Evolutionary conservation across 495 filamentous ascomycete species (phyloP).

Genomic region (Pyrenula massariospora): DNA sequence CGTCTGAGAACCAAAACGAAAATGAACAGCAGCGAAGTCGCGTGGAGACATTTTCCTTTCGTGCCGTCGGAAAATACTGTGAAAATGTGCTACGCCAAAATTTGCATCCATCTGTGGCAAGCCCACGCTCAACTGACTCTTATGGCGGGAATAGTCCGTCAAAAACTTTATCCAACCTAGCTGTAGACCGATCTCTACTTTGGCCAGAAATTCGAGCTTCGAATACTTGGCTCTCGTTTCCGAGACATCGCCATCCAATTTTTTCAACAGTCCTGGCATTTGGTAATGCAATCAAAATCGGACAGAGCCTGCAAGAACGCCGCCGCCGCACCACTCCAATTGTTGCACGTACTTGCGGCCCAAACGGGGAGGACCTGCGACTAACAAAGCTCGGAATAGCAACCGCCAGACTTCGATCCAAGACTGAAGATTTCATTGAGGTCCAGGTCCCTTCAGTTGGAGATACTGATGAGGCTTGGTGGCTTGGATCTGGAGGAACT

Average conservation of each 20-base stretch:
- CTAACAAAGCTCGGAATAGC: background rate
- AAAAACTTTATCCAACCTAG: background rate
- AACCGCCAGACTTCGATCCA: background rate
- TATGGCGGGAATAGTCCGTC: background rate
- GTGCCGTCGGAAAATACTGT: background rate
- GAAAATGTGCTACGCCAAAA: background rate
- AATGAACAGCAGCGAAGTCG: background rate
- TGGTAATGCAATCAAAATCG: background rate
- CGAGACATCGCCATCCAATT: background rate
- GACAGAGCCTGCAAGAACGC: background rate
- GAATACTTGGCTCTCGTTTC: background rate
- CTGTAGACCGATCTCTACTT: background rate
- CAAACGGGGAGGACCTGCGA: background rate
- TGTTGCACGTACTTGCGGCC: background rate
- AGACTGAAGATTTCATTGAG: background rate
- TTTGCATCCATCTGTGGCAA: background rate
- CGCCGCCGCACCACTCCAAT: background rate
- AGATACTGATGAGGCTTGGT: background rate
- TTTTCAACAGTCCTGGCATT: background rate
- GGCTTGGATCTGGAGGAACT: background rate
- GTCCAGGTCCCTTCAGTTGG: background rate
- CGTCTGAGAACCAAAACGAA: background rate
- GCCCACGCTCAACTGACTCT: background rate
- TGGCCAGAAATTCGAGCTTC: background rate
- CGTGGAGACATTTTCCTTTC: background rate